Evolutionary conservation across 177 flowering plant genomes (phyloP).

Genomic region (Vitis hybrid): DNA sequence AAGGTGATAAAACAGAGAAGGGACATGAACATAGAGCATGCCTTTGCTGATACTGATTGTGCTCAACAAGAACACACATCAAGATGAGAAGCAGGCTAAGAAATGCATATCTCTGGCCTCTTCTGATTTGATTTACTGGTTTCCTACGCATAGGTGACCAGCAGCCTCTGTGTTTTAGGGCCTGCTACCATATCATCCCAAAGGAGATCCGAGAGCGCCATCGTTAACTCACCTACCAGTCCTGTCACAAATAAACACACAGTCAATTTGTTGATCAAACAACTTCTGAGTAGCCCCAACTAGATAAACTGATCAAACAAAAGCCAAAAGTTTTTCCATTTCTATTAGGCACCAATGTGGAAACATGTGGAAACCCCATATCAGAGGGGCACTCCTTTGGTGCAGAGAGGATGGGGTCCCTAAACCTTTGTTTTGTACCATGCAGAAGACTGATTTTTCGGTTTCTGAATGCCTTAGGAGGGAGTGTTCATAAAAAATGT

Average conservation of each 20-base stretch:
- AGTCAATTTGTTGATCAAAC: not conserved
- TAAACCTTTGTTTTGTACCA: too few relatives aligned
- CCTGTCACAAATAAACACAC: conserved; percentile 39
- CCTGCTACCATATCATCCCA: conserved; percentile 92
- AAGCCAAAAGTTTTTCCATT: too few relatives aligned
- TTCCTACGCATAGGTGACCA: conserved; percentile 49
- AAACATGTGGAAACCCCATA: too few relatives aligned
- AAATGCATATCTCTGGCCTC: conserved; percentile 1
- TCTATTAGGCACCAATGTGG: too few relatives aligned
- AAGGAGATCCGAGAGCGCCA: conserved; percentile 75
- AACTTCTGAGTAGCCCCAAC: not conserved
- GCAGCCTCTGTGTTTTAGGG: conserved; percentile 59
- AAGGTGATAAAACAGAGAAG: too few relatives aligned
- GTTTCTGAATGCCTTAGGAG: too few relatives aligned
- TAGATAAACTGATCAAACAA: not conserved
- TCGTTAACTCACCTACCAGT: conserved; percentile 73
- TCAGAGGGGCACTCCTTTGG: too few relatives aligned
- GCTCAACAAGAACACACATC: not conserved
- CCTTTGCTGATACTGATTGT: not conserved
- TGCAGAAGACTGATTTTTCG: too few relatives aligned
- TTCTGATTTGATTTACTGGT: not conserved
- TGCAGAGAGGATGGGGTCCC: too few relatives aligned
- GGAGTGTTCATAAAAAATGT: not conserved
- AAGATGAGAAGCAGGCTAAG: not conserved
- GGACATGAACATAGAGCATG: not conserved